Percentiles rank a stretch among this genome's conserved stretches.
Evolutionary conservation across 2,329 filamentous ascomycete species (phyloP).

Genomic region (Colletotrichum sp.): DNA sequence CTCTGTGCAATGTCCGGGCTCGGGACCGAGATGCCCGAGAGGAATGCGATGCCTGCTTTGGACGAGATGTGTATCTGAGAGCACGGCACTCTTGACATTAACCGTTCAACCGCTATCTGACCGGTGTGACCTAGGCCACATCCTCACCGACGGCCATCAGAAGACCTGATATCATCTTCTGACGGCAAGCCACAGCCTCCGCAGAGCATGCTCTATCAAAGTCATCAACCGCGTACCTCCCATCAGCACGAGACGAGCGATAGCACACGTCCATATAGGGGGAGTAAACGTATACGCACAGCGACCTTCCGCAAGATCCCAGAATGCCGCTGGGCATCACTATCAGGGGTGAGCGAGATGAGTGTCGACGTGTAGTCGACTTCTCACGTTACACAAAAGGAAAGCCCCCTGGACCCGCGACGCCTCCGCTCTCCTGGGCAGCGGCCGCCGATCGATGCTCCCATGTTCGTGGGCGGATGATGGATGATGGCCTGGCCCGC

Average conservation of each 20-base stretch:
- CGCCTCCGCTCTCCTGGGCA: background rate
- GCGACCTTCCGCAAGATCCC: background rate
- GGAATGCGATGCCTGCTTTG: background rate
- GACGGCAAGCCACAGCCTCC: background rate
- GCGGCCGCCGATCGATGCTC: background rate
- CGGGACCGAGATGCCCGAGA: background rate
- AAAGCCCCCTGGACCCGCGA: background rate
- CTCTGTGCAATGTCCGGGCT: background rate
- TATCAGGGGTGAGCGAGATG: background rate
- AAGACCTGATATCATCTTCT: background rate
- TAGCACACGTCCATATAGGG: background rate
- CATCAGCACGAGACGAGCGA: background rate
- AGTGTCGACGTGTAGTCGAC: background rate
- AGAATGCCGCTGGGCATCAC: background rate
- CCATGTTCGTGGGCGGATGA: background rate
- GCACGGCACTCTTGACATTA: background rate
- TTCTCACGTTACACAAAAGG: background rate
- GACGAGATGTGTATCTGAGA: background rate
- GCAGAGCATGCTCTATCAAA: background rate
- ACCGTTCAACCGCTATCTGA: background rate
- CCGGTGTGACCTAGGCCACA: background rate
- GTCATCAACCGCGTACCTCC: background rate
- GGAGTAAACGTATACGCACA: background rate
- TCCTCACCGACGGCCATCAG: background rate
- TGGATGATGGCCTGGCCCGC: background rate